phyloP scores from a whole-genome alignment of 2,329 filamentous ascomycete genomes.

The Microcyclosporella mali region DNA sequence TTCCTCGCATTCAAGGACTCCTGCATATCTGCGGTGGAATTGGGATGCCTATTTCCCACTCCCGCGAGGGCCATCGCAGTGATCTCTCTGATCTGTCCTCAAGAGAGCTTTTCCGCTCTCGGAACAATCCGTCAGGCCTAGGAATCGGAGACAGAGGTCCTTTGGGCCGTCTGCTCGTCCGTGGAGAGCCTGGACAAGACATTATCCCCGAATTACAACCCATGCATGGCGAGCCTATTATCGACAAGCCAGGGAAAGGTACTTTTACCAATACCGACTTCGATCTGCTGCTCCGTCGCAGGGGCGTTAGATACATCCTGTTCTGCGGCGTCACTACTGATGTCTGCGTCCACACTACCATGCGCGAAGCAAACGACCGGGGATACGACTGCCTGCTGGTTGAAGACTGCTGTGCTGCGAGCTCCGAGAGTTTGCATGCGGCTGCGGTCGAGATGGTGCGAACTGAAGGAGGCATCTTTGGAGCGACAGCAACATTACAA shows the following conservation, averaged over 20 bases:
- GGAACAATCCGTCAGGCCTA: constrained; percentile 46
- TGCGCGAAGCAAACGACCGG: constrained; percentile 51
- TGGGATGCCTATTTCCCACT: constrained; percentile 43
- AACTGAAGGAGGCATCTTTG: constrained; percentile 35
- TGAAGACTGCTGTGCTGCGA: constrained; percentile 44
- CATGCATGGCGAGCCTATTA: constrained; percentile 42
- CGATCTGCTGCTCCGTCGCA: constrained; percentile 46
- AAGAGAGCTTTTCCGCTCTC: constrained; percentile 49
- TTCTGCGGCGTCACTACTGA: constrained; percentile 52
- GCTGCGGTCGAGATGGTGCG: constrained; percentile 40
- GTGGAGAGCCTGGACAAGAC: constrained; percentile 53
- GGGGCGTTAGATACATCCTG: constrained; percentile 48
- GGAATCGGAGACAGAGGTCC: constrained; percentile 50
- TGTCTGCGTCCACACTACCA: constrained; percentile 50
- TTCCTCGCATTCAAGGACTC: constrained; percentile 38
- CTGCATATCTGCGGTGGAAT: constrained; percentile 38
- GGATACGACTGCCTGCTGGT: constrained; percentile 50
- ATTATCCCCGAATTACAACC: constrained; percentile 51
- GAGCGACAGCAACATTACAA: constrained; percentile 15
- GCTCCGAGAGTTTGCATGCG: constrained; percentile 36
- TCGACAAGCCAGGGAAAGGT: constrained; percentile 51
- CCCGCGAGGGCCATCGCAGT: constrained; percentile 49
- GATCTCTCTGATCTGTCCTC: constrained; percentile 52
- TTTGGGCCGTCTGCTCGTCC: constrained; percentile 52
- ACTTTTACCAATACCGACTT: constrained; percentile 52